These are phyloP conservation scores for Paraphaeosphaeria minitans DNA, from an alignment of 2,329 filamentous ascomycete species.

Conservation along the genomic window DNA sequence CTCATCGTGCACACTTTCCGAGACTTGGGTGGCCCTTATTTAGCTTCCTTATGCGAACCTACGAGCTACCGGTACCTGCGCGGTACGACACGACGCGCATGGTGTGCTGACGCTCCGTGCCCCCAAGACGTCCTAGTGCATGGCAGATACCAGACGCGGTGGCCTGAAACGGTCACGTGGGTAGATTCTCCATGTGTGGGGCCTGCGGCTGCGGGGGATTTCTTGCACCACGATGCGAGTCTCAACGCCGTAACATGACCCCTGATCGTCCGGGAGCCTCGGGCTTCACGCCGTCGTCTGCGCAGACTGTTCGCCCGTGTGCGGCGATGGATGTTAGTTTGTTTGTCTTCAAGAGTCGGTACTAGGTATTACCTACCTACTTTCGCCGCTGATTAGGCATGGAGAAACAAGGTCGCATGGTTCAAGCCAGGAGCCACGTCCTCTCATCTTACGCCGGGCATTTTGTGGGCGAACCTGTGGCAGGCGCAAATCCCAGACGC, in stretches of 20 bases:
- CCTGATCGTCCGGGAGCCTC: slow-evolving; percentile 5
- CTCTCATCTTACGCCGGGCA: slow-evolving; percentile 21
- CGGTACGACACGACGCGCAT: slow-evolving; percentile 3
- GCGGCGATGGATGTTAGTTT: not conserved
- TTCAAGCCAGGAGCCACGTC: slow-evolving; percentile 13
- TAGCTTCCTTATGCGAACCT: slow-evolving; percentile 3
- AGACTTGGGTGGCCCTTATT: slow-evolving; percentile 1
- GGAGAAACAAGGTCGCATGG: not conserved
- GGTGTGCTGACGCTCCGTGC: not conserved
- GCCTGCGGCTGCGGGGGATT: not conserved
- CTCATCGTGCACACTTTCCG: not conserved
- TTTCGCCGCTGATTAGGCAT: slow-evolving; percentile 1
- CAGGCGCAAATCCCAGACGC: slow-evolving; percentile 41
- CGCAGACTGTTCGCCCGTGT: not conserved
- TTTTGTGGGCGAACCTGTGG: slow-evolving; percentile 24
- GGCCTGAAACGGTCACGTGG: slow-evolving; percentile 7
- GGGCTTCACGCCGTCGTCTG: not conserved
- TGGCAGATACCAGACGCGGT: not conserved
- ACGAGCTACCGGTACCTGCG: not conserved
- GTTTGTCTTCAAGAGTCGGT: not conserved
- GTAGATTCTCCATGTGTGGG: not conserved
- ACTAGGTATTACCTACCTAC: too few relatives aligned
- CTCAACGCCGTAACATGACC: not conserved
- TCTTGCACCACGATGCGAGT: not conserved
- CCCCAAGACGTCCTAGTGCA: not conserved